Evolutionary conservation across 768 basidiomycete genomes (phyloP), one percentile per base, ranked within the genome.

Genomic region (Auricularia sp.): DNA sequence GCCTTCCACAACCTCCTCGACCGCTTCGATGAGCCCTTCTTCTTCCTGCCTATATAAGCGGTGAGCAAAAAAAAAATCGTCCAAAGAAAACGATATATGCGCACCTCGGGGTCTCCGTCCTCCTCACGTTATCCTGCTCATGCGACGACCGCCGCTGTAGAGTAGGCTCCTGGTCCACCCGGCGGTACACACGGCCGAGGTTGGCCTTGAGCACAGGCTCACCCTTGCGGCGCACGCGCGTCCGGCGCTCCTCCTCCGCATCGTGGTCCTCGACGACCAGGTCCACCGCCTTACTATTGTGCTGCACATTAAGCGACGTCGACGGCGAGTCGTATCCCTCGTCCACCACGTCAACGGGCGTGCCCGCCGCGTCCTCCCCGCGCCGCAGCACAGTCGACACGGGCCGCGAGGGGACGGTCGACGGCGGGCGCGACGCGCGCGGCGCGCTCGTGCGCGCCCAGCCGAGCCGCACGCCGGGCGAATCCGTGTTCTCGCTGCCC

Each of bases 191-290:
- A 18, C 56, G 56, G 24, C 29, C 56, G 14, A 59, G 56, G 56
- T 59, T 24, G 66, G 21, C 11, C 56, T 59, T 59, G 16, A 59
- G 56, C 8, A 59, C 75, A n/a, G 87, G 85, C 67, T 88, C 87
- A 29, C 86, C 88, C 65, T 82, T 83, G 63, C 82, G 73, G 45
- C 86, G 76, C 67, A 87, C 85, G 54, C 80, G 77, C 34, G 75
- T 73, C 69, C 79, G 77, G 35, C 82, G 83, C 64, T 81, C 79
- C 66, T 83, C 79, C 36, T 80, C 83, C 3, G 85, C 85, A 7
- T 77, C 71, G 7, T 72, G 67, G 70, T 88, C 89, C 70, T 90
- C 89, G 0, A 95, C 85, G 3, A 98, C 82, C 18, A 99, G 79
- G 71, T 99, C 96, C 1, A 98, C 87, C 1, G 95, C 94, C 68